Conservation (phyloP, 306 rosid genomes). For the Arachis hypogaea region DNA sequence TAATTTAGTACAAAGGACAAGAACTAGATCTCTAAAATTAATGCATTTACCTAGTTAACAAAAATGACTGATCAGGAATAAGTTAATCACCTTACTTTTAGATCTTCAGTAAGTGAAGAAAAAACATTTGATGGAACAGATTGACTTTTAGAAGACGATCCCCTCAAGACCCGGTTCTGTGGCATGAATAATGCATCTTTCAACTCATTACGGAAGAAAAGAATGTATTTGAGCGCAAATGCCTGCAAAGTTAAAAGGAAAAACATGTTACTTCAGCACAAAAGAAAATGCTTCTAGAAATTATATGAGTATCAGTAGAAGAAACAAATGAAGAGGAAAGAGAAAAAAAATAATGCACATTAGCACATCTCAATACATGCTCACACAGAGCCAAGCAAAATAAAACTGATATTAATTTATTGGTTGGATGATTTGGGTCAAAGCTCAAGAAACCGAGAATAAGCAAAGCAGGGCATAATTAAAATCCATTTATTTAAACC, state of each 20-base stretch:
- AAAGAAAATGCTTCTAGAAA: constrained; percentile 19
- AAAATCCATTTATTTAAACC: constrained; percentile 1
- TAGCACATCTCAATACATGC: not conserved
- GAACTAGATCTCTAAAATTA: constrained; percentile 16
- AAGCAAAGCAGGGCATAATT: not conserved
- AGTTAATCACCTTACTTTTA: constrained; percentile 72
- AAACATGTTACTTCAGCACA: constrained; percentile 31
- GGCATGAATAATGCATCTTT: constrained; percentile 51
- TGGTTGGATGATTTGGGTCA: constrained; percentile 14
- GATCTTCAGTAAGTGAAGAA: constrained; percentile 65
- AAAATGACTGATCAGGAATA: constrained; percentile 30
- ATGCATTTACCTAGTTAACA: constrained; percentile 33
- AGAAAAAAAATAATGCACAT: not conserved
- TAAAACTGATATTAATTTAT: constrained; percentile 18
- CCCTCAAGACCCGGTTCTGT: constrained; percentile 46
- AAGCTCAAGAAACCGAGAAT: constrained; percentile 19
- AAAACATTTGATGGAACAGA: constrained; percentile 56
- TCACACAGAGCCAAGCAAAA: not conserved
- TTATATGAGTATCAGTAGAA: not conserved
- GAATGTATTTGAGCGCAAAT: constrained; percentile 76
- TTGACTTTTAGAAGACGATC: constrained; percentile 46
- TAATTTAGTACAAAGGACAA: constrained; percentile 21
- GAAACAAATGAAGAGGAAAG: constrained; percentile 16
- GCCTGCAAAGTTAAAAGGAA: constrained; percentile 65
- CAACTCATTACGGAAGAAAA: constrained; percentile 62